Evolutionary conservation across 768 basidiomycete genomes (phyloP).

Genomic region (Lactarius trivialis): DNA sequence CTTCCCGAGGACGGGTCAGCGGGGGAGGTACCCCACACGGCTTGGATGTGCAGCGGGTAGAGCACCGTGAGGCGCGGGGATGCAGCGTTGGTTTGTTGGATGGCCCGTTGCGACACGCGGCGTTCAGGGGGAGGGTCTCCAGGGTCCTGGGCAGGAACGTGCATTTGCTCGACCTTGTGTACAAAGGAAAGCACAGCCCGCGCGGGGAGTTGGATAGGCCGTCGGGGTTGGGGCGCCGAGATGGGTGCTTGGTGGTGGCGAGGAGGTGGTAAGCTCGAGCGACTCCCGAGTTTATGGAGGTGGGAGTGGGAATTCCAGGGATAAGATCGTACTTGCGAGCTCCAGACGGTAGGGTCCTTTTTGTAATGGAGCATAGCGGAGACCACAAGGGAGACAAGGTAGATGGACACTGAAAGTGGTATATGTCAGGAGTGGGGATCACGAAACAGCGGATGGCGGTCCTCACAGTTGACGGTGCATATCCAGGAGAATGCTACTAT

Average conservation of each 20-base stretch:
- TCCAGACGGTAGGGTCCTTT: slow-evolving; percentile 13
- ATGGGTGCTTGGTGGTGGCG: neutral
- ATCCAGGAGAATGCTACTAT: slow-evolving; percentile 20
- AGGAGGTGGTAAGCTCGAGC: slow-evolving; percentile 2
- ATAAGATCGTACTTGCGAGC: slow-evolving; percentile 13
- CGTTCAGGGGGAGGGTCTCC: neutral
- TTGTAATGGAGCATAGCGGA: slow-evolving; percentile 15
- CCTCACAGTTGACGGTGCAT: slow-evolving; percentile 20
- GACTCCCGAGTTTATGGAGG: slow-evolving; percentile 7
- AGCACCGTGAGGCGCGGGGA: neutral
- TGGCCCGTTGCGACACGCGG: neutral
- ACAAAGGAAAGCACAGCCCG: slow-evolving; percentile 1
- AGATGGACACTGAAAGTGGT: slow-evolving; percentile 12
- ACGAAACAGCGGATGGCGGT: too few species aligned
- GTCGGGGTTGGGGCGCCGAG: slow-evolving; percentile 17
- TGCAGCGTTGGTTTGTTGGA: neutral
- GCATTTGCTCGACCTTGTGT: slow-evolving; percentile 2
- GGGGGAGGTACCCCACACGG: neutral
- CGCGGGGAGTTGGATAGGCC: slow-evolving; percentile 13
- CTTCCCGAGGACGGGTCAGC: neutral
- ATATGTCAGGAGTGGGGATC: neutral
- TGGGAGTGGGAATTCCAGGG: slow-evolving; percentile 14
- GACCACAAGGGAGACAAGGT: slow-evolving; percentile 11
- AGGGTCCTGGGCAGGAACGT: neutral
- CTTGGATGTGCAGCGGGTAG: slow-evolving; percentile 15